Evolutionary conservation across 768 basidiomycete genomes (phyloP).

Genomic region (Naematelia encephala): DNA sequence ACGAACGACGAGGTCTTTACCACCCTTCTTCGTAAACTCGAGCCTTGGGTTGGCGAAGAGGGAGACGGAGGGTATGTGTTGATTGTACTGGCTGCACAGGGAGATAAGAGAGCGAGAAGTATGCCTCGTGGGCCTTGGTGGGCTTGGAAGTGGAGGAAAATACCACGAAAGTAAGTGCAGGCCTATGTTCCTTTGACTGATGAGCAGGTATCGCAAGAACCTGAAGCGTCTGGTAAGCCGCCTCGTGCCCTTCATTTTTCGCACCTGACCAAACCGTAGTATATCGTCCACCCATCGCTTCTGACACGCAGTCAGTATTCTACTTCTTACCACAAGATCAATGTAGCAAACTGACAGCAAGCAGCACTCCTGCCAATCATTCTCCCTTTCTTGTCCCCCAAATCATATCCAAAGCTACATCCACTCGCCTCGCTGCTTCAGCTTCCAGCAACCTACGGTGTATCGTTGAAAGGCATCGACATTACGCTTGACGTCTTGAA

Average conservation of each 20-base stretch:
- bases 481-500: constrained; percentile 18
- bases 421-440: constrained; percentile 22
- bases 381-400: constrained; percentile 37
- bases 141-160: constrained; percentile 26
- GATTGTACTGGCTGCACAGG: constrained; percentile 26
- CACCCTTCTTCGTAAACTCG: constrained; percentile 21
- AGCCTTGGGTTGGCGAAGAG: constrained; percentile 34
- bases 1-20: constrained; percentile 10
- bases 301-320: constrained; percentile 34
- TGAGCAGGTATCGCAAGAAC: constrained; percentile 30
- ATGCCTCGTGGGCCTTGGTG: constrained; percentile 29
- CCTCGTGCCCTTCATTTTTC: too few relatives aligned
- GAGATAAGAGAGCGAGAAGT: constrained; percentile 10
- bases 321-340: background rate
- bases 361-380: constrained; percentile 29
- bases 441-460: constrained; percentile 14
- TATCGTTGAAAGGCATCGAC: constrained; percentile 24
- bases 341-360: background rate
- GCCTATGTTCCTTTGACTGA: background rate
- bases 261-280: constrained; percentile 20
- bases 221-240: constrained; percentile 31
- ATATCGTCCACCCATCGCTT: constrained; percentile 37
- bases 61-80: constrained; percentile 29
- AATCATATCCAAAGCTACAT: constrained; percentile 38
- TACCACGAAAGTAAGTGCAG: constrained; percentile 26